Conservation (phyloP, 1,284 basidiomycete species). For the Ustilago hordei region DNA sequence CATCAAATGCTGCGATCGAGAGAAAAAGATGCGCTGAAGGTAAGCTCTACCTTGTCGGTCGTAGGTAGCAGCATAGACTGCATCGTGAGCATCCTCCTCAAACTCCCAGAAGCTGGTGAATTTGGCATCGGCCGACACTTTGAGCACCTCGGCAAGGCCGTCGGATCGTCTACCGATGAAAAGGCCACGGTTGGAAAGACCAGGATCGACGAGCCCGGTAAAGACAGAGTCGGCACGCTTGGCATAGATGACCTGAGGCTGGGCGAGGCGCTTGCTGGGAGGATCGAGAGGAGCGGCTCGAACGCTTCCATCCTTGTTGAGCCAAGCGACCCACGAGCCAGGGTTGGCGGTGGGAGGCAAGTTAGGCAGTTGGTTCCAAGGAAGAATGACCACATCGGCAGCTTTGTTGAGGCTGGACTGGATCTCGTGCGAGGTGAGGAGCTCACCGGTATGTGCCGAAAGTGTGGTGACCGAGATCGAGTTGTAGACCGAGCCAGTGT, state of each 20-base stretch:
- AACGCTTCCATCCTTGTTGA: constrained; percentile 59
- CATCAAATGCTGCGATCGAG: constrained; percentile 64
- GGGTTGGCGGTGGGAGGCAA: constrained; percentile 41
- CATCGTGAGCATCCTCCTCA: constrained; percentile 65
- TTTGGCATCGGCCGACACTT: constrained; percentile 48
- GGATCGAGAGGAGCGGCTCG: constrained; percentile 54
- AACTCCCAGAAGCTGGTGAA: constrained; percentile 62
- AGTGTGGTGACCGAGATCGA: constrained; percentile 49
- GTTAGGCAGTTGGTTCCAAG: constrained; percentile 49
- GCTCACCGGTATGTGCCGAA: constrained; percentile 43
- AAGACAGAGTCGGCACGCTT: constrained; percentile 43
- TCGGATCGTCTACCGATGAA: constrained; percentile 58
- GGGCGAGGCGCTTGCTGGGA: constrained; percentile 41
- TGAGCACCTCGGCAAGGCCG: constrained; percentile 55
- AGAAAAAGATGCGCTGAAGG: constrained; percentile 78
- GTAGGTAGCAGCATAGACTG: constrained; percentile 73
- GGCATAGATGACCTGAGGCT: constrained; percentile 48
- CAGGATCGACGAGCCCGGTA: constrained; percentile 53
- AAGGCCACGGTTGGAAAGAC: constrained; percentile 59
- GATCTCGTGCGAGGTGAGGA: constrained; percentile 48
- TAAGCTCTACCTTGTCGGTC: constrained; percentile 76
- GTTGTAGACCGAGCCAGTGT: constrained; percentile 37
- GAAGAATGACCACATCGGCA: constrained; percentile 46
- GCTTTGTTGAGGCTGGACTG: constrained; percentile 34
- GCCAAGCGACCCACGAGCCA: constrained; percentile 63